phyloP scores from a whole-genome alignment of 768 basidiomycete genomes.

The Lactarius sp. region DNA sequence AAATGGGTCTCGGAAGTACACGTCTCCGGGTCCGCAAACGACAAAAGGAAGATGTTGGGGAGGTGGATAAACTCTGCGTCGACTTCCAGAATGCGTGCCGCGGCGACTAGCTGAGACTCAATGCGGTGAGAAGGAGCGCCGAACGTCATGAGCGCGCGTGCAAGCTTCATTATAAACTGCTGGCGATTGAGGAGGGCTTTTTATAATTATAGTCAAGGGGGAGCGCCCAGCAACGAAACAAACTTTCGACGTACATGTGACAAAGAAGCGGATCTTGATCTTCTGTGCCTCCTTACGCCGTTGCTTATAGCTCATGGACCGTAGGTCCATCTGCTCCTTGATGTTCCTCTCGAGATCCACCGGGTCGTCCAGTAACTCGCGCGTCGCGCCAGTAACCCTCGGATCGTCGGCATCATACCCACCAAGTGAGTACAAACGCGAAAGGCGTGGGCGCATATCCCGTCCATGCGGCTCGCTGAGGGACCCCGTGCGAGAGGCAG shows the following conservation, averaged over 20 bases:
- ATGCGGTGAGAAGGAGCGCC: conserved; percentile 90
- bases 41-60: conserved; percentile 72
- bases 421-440: conserved; percentile 25
- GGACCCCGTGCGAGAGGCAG: not conserved
- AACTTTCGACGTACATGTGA: conserved; percentile 47
- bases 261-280: conserved; percentile 63
- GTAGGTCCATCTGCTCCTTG: conserved; percentile 32
- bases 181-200: conserved; percentile 76
- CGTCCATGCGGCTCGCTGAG: not conserved
- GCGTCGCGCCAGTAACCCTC: conserved; percentile 51
- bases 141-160: conserved; percentile 82
- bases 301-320: conserved; percentile 57
- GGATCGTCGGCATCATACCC: conserved; percentile 62
- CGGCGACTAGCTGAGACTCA: conserved; percentile 83
- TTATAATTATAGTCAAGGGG: conserved; percentile 6
- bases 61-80: conserved; percentile 86
- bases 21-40: conserved; percentile 81
- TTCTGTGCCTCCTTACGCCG: conserved; percentile 58
- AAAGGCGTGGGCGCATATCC: conserved; percentile 13
- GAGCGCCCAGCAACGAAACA: not conserved
- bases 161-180: conserved; percentile 79
- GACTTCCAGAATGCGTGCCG: conserved; percentile 84
- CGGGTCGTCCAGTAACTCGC: conserved; percentile 47
- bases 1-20: conserved; percentile 85
- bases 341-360: conserved; percentile 54